Conservation (phyloP, 2,329 filamentous ascomycete species). For the Cladobotryum protrusum region DNA sequence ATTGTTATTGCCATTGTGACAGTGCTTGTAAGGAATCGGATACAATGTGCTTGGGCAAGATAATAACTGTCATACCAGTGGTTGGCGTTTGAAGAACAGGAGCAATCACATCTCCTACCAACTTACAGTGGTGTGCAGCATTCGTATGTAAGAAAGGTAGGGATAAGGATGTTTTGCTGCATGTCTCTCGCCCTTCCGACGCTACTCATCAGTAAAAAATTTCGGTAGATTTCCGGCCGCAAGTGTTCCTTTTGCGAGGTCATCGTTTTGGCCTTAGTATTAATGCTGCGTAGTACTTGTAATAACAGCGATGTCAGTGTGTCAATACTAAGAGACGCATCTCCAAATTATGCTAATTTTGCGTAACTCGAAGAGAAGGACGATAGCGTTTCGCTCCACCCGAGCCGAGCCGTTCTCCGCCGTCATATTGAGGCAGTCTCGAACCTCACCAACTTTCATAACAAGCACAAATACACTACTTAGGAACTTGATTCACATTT, state of each 20-base stretch:
- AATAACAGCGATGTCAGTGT: too few relatives aligned
- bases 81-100: neutral
- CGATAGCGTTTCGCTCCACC: conserved; percentile 1
- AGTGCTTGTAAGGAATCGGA: neutral
- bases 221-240: too few relatives aligned
- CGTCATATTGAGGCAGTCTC: neutral
- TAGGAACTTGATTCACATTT: too few relatives aligned
- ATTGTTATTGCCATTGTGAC: neutral
- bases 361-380: neutral
- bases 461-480: too few relatives aligned
- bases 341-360: neutral
- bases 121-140: neutral
- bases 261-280: too few relatives aligned
- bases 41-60: neutral
- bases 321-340: neutral
- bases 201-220: too few relatives aligned
- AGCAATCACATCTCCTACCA: neutral
- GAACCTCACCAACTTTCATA: neutral
- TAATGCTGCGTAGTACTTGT: too few relatives aligned
- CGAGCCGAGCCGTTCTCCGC: conserved; percentile 7
- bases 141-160: too few relatives aligned
- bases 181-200: too few relatives aligned
- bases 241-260: too few relatives aligned
- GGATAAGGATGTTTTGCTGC: too few relatives aligned
- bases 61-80: too few relatives aligned